phyloP scores from a whole-genome alignment of 1,284 basidiomycete genomes.

The Trichosporon sp. region DNA sequence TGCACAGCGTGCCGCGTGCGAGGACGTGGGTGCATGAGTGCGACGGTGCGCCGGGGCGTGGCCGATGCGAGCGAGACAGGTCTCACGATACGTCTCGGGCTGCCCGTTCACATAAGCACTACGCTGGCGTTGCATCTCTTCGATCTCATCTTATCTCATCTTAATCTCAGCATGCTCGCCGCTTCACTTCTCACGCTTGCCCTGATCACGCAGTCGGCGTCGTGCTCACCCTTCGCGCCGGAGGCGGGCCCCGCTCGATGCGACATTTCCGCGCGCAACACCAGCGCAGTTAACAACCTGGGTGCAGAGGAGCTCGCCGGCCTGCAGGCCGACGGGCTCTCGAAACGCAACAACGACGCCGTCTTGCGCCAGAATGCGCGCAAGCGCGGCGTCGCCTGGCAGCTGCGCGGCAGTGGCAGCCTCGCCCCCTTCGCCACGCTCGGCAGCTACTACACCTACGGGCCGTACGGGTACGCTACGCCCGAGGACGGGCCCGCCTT shows the following conservation, averaged over 20 bases:
- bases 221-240: not conserved
- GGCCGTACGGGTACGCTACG: constrained; percentile 15
- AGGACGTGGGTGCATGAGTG: no score
- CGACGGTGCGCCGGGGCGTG: no score
- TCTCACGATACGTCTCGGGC: not conserved
- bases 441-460: constrained; percentile 35
- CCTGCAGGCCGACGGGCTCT: no score
- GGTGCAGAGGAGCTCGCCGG: no score
- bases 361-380: not conserved
- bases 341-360: not conserved
- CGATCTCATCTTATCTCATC: not conserved
- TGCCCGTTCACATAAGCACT: not conserved
- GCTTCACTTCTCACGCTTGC: not conserved
- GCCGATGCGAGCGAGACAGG: not conserved
- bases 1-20: no score
- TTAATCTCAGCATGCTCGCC: not conserved
- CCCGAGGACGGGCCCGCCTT: constrained; percentile 25
- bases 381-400: not conserved
- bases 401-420: not conserved
- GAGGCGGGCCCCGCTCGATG: no score
- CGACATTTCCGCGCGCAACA: no score
- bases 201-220: not conserved
- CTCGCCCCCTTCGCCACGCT: constrained; percentile 19
- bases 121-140: no score
- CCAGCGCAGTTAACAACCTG: not conserved